Evolutionary conservation across 768 basidiomycete genomes (phyloP), one percentile per base, ranked within the genome.

Genomic region (Phanerodontia chrysosporium): DNA sequence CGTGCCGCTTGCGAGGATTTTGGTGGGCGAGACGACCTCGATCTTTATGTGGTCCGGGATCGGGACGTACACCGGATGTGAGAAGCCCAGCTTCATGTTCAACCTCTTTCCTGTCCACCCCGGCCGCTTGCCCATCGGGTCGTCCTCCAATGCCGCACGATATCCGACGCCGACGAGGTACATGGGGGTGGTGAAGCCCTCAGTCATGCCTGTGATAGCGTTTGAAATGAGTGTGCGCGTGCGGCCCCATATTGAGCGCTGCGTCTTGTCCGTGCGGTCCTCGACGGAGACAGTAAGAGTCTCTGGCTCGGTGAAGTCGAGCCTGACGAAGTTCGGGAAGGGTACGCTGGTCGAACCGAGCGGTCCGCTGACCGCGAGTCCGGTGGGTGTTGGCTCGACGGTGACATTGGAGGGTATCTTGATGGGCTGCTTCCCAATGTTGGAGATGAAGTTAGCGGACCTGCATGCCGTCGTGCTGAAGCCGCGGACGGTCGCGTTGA

Each of bases 141-240:
- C 89, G 10, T 83, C 81, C 75, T 99, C 96, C 58, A 98, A 72
- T 2, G 84, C 84, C 8, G 87, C 95, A 67, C 96, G 82, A 76
- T 93, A 99, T 1, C 96, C 95, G 32, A 99, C 94, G 18, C 96
- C 96, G 62, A 98, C 95, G 62, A 99, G 83, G 68, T 87, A 88
- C 16, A 99, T 72, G 14, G 92, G 87, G 9, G 92, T 80, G 0
- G 80, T 81, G 75, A 92, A 98, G 3, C 95, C 95, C 59, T 86
- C 83, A 4, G 92, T 89, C 79, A 98, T 92, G 45, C 96, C 96
- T 14, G 76, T 80, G 62, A 99, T 83, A 16, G 95, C 95, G 70
- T 98, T 98, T 63, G 81, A 78, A 70, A 98, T 90, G 64, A 95
- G 80, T 0, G 94, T 89, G 55, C 95, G 85, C 14, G 92, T 95